Evolutionary conservation across 106 monocot genomes (phyloP).

Genomic region (Allium cepa): DNA sequence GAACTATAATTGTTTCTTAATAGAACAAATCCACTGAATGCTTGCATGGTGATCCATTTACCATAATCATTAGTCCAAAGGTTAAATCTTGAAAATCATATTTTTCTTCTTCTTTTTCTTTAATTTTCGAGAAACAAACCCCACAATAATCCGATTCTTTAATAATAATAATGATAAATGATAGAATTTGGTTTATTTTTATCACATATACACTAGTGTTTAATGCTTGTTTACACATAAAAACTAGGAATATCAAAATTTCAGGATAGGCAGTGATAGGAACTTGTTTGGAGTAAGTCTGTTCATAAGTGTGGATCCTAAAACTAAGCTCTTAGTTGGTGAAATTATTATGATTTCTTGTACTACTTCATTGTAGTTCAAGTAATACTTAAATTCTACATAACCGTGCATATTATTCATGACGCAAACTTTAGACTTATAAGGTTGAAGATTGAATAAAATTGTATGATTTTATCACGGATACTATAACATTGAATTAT

Average conservation of each 20-base stretch:
- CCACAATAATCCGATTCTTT: no score
- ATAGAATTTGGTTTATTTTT: no score
- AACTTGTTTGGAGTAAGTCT: slow-evolving; percentile 92
- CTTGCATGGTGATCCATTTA: slow-evolving; percentile 88
- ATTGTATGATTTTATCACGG: no score
- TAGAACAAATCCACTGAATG: slow-evolving; percentile 73
- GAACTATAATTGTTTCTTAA: background rate
- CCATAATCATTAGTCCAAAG: slow-evolving; percentile 84
- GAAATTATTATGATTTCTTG: background rate
- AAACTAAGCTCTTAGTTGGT: slow-evolving; percentile 67
- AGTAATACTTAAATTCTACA: no score
- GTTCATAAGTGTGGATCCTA: slow-evolving; percentile 78
- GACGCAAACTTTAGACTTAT: no score
- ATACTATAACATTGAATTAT: background rate
- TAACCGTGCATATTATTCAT: no score
- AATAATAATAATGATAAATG: no score
- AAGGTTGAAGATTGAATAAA: no score
- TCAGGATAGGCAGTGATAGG: slow-evolving; percentile 90
- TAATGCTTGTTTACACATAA: no score
- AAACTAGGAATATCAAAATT: slow-evolving; percentile 79
- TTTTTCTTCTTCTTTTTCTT: background rate
- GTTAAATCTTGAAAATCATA: slow-evolving; percentile 12
- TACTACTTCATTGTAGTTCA: background rate
- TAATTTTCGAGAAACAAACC: background rate
- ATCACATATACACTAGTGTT: no score